A percentile compares a stretch with the other conserved stretches of the same genome.
Evolutionary conservation across 129 eudicot species (phyloP).

Genomic region (Escallonia rubra): DNA sequence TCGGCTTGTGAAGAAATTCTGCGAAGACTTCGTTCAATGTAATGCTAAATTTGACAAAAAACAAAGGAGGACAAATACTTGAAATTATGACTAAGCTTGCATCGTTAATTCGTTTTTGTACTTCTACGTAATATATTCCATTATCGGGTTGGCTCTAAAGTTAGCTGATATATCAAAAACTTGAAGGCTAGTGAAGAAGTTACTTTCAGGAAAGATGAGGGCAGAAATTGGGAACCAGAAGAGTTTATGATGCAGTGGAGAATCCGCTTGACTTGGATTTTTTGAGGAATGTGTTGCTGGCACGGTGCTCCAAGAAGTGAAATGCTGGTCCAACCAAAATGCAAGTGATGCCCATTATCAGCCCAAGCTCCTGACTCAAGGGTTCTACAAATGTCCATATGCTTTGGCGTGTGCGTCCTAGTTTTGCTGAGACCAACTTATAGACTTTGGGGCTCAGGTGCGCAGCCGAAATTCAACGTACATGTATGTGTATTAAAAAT

Average conservation of each 20-base stretch:
- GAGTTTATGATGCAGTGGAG: neutral
- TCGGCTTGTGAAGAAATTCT: neutral
- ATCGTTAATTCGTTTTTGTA: neutral
- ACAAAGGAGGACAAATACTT: too few relatives aligned
- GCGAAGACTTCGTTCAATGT: neutral
- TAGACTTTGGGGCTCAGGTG: too few relatives aligned
- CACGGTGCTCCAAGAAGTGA: slow-evolving; percentile 19
- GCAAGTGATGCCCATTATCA: slow-evolving; percentile 16
- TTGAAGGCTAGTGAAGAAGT: too few relatives aligned
- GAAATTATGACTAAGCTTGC: neutral
- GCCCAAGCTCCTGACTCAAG: slow-evolving; percentile 41
- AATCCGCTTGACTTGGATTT: too few relatives aligned
- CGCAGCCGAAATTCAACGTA: too few relatives aligned
- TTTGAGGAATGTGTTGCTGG: neutral
- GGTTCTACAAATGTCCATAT: slow-evolving; percentile 38
- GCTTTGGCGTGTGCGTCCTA: slow-evolving; percentile 4
- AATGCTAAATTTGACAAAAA: neutral
- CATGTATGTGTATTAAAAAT: too few relatives aligned
- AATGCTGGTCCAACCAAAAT: slow-evolving; percentile 24
- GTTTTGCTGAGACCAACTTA: too few relatives aligned
- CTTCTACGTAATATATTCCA: too few relatives aligned
- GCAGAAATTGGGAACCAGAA: slow-evolving; percentile 23
- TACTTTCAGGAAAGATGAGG: slow-evolving; percentile 41
- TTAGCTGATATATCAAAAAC: too few relatives aligned
- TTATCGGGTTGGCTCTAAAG: too few relatives aligned